These are phyloP conservation scores for Sergeia podlipaevii DNA, from an alignment of 208 protist genomes.

Conservation along the genomic window DNA sequence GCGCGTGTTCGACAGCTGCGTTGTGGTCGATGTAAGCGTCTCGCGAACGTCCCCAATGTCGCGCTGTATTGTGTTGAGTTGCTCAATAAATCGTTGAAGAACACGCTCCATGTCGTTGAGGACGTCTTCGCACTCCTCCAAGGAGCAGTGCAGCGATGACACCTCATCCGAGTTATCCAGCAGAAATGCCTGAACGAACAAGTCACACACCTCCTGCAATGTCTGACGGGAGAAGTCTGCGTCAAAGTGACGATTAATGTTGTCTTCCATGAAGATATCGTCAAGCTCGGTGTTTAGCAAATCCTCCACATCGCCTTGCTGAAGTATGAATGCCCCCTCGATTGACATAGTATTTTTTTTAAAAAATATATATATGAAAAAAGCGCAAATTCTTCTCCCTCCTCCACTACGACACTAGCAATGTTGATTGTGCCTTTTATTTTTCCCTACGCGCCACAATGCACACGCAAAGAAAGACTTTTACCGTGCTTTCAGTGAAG, in stretches of 20 bases:
- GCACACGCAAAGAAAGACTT: no score
- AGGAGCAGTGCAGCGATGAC: conserved; percentile 44
- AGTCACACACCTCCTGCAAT: conserved; percentile 50
- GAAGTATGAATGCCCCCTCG: no score
- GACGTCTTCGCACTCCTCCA: conserved; percentile 47
- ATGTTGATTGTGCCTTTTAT: no score
- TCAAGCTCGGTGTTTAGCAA: conserved; percentile 49
- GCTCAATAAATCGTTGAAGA: conserved; percentile 59
- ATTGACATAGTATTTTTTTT: conserved; percentile 8
- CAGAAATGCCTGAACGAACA: conserved; percentile 69
- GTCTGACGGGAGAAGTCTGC: conserved; percentile 25
- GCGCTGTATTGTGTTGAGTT: conserved; percentile 49
- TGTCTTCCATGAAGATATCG: conserved; percentile 44
- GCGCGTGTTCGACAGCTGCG: conserved; percentile 42
- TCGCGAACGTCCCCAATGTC: conserved; percentile 80
- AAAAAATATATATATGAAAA: no score
- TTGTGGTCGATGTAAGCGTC: conserved; percentile 35
- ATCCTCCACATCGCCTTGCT: conserved; percentile 48
- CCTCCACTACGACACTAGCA: no score
- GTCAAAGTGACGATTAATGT: conserved; percentile 30
- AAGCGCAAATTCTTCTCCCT: no score
- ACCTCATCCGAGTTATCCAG: conserved; percentile 45
- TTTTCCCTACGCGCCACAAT: no score
- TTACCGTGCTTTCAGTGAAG: no score
- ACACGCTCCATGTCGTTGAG: conserved; percentile 68